Evolutionary conservation across 352 stramenopile genomes (phyloP).

Genomic region (Labyrinthula sp.): DNA sequence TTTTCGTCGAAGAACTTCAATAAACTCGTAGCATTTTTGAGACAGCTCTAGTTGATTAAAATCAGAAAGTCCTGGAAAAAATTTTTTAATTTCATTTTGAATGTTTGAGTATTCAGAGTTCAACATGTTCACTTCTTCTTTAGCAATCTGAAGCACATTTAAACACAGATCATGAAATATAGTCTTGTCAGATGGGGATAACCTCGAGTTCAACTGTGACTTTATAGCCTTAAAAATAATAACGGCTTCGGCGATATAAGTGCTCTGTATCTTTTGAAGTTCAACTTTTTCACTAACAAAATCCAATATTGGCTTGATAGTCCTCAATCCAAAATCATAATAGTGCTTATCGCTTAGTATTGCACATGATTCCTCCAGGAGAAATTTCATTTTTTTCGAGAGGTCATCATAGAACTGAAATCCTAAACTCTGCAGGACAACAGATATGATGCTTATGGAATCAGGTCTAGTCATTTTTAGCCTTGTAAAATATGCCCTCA

Average conservation of each 20-base stretch:
- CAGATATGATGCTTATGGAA: conserved; percentile 74
- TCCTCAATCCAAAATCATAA: conserved; percentile 74
- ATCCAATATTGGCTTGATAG: conserved; percentile 75
- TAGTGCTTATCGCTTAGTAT: conserved; percentile 64
- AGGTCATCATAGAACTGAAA: conserved; percentile 66
- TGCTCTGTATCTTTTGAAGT: conserved; percentile 22
- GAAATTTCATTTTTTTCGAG: conserved; percentile 60
- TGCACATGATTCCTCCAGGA: conserved; percentile 63
- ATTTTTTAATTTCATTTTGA: too few relatives aligned
- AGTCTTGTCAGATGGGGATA: conserved; percentile 66
- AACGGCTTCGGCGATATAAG: conserved; percentile 50
- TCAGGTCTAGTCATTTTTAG: conserved; percentile 70
- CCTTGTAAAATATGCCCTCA: conserved; percentile 71
- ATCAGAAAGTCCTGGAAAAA: too few relatives aligned
- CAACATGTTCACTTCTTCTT: too few relatives aligned
- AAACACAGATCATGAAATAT: conserved; percentile 67
- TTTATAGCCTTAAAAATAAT: conserved; percentile 78
- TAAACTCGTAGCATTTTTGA: too few relatives aligned
- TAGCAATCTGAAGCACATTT: conserved; percentile 77
- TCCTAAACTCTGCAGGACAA: conserved; percentile 67
- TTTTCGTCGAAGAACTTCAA: too few relatives aligned
- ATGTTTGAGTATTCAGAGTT: too few relatives aligned
- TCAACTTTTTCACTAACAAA: too few relatives aligned
- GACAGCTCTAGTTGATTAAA: too few relatives aligned
- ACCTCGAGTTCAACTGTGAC: conserved; percentile 80